These are phyloP conservation scores for Pleoardoris graminearum DNA, from an alignment of 2,329 filamentous ascomycete genomes.

Conservation along the genomic window DNA sequence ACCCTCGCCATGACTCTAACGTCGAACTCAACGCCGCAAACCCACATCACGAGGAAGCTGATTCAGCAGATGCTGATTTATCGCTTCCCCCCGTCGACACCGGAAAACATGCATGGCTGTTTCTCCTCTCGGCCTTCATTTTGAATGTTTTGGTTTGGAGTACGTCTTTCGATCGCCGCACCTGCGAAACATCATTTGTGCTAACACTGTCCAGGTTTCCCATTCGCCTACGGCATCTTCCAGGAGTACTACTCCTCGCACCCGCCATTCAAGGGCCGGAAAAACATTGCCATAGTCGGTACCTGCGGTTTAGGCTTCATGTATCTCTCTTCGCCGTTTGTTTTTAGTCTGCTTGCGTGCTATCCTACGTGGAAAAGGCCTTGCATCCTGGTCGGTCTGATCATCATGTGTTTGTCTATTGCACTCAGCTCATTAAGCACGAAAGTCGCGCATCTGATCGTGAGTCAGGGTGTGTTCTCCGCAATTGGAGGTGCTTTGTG, in stretches of 20 bases:
- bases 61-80: too few relatives aligned
- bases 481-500: conserved; percentile 50
- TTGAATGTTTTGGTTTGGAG: conserved; percentile 51
- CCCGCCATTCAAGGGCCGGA: not conserved
- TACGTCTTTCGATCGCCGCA: too few relatives aligned
- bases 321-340: conserved; percentile 48
- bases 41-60: too few relatives aligned
- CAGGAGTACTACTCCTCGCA: conserved; percentile 10
- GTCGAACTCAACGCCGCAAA: too few relatives aligned
- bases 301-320: conserved; percentile 41
- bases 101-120: conserved; percentile 55
- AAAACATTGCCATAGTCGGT: not conserved
- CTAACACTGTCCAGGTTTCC: too few relatives aligned
- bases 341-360: conserved; percentile 26
- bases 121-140: conserved; percentile 52
- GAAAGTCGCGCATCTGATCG: conserved; percentile 36
- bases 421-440: conserved; percentile 32
- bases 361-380: conserved; percentile 35
- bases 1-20: too few relatives aligned
- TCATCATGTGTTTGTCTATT: conserved; percentile 27
- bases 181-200: too few relatives aligned
- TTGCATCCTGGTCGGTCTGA: conserved; percentile 35
- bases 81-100: conserved; percentile 47
- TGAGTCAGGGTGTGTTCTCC: conserved; percentile 45
- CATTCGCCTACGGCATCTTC: conserved; percentile 11